phyloP scores from a whole-genome alignment of 805 yeast genomes.

The Lipomyces spencermartinsiae region DNA sequence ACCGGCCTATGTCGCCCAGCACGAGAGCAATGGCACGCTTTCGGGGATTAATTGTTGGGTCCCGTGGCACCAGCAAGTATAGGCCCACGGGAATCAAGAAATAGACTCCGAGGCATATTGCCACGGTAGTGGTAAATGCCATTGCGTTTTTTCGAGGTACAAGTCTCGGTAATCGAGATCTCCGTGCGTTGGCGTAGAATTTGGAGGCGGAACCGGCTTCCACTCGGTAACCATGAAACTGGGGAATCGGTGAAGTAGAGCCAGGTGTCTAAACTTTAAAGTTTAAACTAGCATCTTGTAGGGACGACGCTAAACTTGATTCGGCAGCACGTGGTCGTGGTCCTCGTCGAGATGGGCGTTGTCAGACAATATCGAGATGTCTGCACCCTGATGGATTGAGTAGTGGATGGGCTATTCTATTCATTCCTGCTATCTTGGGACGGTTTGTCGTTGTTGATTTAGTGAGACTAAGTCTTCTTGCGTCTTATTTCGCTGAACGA shows the following conservation, averaged over 20 bases:
- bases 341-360: background rate
- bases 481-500: background rate
- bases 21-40: conserved; percentile 78
- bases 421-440: background rate
- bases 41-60: conserved; percentile 29
- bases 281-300: background rate
- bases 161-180: background rate
- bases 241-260: background rate
- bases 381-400: background rate
- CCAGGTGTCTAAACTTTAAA: background rate
- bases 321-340: background rate
- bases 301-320: background rate
- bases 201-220: background rate
- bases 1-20: conserved; percentile 91
- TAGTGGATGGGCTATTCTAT: background rate
- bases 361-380: background rate
- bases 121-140: conserved; percentile 9
- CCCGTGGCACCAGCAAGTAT: conserved; percentile 33
- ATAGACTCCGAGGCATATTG: conserved; percentile 28
- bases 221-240: background rate
- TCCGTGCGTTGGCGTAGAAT: background rate
- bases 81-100: conserved; percentile 34
- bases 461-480: background rate
- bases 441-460: background rate
- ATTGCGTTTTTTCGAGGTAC: background rate